Base-by-base conservation (phyloP, 176 grass and related monocot genomes). In the Carex littledalei region DNA sequence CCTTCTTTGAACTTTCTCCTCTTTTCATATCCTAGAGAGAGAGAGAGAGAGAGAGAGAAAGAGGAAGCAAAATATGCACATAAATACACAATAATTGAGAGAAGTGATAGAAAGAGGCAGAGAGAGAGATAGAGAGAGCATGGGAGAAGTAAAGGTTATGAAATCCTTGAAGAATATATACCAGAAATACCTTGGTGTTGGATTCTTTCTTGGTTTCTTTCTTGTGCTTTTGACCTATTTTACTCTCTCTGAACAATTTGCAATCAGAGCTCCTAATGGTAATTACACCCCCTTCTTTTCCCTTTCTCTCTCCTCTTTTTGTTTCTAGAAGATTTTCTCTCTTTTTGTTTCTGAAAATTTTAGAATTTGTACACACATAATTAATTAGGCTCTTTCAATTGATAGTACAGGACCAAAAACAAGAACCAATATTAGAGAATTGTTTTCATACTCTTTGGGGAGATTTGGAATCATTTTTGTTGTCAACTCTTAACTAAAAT, bases 151-250 rank as follows among this genome's bases (percentile, higher is more conserved):
- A 73, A 94, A 94, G 90, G 83, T 86, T 22, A 78, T 92, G 55
- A 94, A 87, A 87, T 87, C 4, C 88, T 60, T 94, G 81, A 89
- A 81, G 11, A 85, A 87, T 5, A 74, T 86, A 6, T 86, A 84
- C 20, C 88, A 94, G 26, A 94, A 90, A 80, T 87, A 92, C 57
- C 39, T 92, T 67, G 89, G 94, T 60, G 72, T 87, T 0, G 89
- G 81, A 0, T 95, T 95, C 80, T 20, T 96, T 68, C 87, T 96
- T 10, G 94, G 94, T 21, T 96, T 92, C 91, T 96, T 93, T 90
- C 83, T 93, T 32, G 91, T 96, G 7, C 84, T 93, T 14, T 87
- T 93, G 62, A 88, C 91, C 0, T 96, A 96, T 88, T 93, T 93
- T 91, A 86, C 94, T 12, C 34, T 88, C 57, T 93, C 89, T 69